phyloP scores from a whole-genome alignment of 208 protist genomes.

The Acanthamoeba culbertsoni region DNA sequence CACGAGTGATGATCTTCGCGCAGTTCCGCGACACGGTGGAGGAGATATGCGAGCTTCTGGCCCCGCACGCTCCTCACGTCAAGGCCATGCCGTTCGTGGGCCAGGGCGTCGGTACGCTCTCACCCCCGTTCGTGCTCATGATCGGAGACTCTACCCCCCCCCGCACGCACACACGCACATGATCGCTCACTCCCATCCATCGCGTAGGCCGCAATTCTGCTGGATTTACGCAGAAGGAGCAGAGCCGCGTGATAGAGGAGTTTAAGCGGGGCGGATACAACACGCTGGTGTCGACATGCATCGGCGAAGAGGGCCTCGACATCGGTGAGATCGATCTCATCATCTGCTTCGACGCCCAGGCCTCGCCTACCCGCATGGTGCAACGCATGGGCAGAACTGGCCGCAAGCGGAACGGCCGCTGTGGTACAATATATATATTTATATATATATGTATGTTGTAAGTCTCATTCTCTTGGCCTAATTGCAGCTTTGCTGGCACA shows the following conservation, averaged over 20 bases:
- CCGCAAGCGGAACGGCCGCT: constrained; percentile 79
- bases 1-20: constrained; percentile 70
- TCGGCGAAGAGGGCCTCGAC: constrained; percentile 87
- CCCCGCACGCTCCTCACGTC: neutral
- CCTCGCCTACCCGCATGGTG: constrained; percentile 76
- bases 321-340: constrained; percentile 87
- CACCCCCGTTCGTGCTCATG: neutral
- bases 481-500: too few relatives aligned
- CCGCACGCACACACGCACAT: neutral
- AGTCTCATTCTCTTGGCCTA: too few relatives aligned
- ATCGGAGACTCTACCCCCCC: neutral
- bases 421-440: constrained; percentile 21
- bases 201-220: neutral
- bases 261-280: constrained; percentile 78
- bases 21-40: constrained; percentile 62
- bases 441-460: too few relatives aligned
- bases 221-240: constrained; percentile 56
- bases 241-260: constrained; percentile 41
- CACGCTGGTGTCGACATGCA: constrained; percentile 82
- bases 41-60: constrained; percentile 12
- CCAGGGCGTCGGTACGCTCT: neutral
- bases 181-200: neutral
- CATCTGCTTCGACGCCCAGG: constrained; percentile 81
- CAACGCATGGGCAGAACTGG: constrained; percentile 87
- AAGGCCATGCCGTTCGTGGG: constrained; percentile 60